Percentiles rank a stretch among this genome's conserved stretches.
These are phyloP conservation scores for Leccinellum rugosiceps DNA, from an alignment of 768 basidiomycete genomes.

Conservation along the genomic window DNA sequence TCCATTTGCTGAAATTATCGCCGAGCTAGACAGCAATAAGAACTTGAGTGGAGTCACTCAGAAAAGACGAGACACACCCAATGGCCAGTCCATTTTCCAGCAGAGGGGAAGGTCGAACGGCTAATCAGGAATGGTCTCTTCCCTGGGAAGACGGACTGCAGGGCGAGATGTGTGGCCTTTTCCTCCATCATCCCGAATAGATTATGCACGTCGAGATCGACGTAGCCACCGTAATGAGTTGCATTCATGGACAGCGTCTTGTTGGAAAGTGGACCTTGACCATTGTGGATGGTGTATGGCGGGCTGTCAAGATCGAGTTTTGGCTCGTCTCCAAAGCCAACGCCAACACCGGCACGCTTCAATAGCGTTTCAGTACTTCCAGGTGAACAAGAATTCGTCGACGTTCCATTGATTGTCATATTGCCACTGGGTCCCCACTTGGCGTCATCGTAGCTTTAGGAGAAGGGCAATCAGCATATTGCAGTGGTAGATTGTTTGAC, in stretches of 20 bases:
- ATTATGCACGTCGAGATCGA: constrained; percentile 68
- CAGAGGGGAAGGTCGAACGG: constrained; percentile 65
- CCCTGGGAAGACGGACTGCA: constrained; percentile 50
- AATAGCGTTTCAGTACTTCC: constrained; percentile 17
- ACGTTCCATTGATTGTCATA: constrained; percentile 64
- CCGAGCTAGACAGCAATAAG: constrained; percentile 46
- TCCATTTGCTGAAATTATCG: constrained; percentile 75
- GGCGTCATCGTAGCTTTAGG: constrained; percentile 54
- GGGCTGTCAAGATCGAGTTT: constrained; percentile 53
- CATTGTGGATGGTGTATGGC: constrained; percentile 72
- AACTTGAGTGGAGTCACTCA: background rate
- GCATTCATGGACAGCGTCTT: constrained; percentile 69
- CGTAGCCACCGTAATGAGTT: constrained; percentile 58
- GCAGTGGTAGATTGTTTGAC: background rate
- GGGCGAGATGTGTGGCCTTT: constrained; percentile 57
- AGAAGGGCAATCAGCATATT: background rate
- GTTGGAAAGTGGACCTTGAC: constrained; percentile 51
- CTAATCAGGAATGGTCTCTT: constrained; percentile 70
- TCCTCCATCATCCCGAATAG: constrained; percentile 73
- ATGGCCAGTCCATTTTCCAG: constrained; percentile 70
- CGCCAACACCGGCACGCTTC: constrained; percentile 46
- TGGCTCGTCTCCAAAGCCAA: constrained; percentile 37
- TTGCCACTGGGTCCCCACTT: constrained; percentile 70
- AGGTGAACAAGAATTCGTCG: constrained; percentile 44
- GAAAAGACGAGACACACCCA: constrained; percentile 42